These are phyloP conservation scores for Holtermannia corniformis DNA, from an alignment of 768 basidiomycete genomes.

Conservation along the genomic window DNA sequence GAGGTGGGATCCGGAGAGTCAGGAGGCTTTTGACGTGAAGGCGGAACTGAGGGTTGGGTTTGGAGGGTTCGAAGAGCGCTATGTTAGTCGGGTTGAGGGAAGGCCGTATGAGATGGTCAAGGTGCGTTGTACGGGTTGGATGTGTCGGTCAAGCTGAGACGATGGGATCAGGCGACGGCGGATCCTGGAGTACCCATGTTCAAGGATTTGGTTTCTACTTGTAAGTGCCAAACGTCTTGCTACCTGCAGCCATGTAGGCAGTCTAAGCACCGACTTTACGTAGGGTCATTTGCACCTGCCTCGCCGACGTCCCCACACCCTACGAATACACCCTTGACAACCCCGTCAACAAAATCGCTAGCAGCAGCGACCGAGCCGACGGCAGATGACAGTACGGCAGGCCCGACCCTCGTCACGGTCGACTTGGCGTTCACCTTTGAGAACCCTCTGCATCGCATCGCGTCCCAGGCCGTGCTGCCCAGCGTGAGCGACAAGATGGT, in stretches of 20 bases:
- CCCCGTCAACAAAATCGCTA: slow-evolving; percentile 2
- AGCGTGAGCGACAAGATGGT: slow-evolving; percentile 84
- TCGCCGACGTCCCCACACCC: slow-evolving; percentile 45
- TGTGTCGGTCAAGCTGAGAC: neutral
- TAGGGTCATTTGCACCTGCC: slow-evolving; percentile 64
- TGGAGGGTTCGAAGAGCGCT: slow-evolving; percentile 74
- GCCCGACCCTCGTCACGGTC: slow-evolving; percentile 75
- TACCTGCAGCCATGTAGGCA: neutral
- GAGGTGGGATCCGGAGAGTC: slow-evolving; percentile 26
- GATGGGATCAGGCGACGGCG: slow-evolving; percentile 28
- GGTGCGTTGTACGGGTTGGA: slow-evolving; percentile 46
- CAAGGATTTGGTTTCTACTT: slow-evolving; percentile 35
- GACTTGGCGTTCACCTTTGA: slow-evolving; percentile 79
- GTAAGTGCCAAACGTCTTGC: slow-evolving; percentile 12
- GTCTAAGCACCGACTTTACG: neutral
- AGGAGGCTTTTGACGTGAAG: slow-evolving; percentile 51
- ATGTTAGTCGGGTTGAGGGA: slow-evolving; percentile 74
- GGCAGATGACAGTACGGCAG: slow-evolving; percentile 31
- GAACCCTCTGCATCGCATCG: slow-evolving; percentile 70
- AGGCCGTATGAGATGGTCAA: slow-evolving; percentile 67
- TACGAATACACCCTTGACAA: slow-evolving; percentile 12
- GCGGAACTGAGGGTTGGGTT: slow-evolving; percentile 86
- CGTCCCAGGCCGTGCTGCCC: slow-evolving; percentile 77
- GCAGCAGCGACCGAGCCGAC: slow-evolving; percentile 8
- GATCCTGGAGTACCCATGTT: slow-evolving; percentile 31